Base-by-base conservation (phyloP, 257 asterid species). In the Ligustrum vulgare region DNA sequence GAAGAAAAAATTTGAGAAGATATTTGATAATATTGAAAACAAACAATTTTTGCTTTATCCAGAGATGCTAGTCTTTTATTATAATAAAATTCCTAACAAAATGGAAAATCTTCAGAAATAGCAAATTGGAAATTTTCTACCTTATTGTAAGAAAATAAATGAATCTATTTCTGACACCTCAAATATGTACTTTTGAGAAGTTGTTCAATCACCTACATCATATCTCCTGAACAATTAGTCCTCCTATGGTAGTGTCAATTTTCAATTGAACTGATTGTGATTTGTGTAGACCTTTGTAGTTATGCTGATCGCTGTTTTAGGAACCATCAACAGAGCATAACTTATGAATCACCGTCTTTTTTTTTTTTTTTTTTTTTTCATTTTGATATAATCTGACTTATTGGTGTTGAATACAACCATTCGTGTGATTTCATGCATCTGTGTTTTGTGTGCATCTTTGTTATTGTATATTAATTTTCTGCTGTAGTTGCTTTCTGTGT, bases 401-500 rank as follows among this genome's bases (percentile, higher is more conserved):
- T 60, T 32, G 11, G 4, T 25, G 11, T 25, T 65, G 65, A 34
- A 10, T 37, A 23, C 41, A 25, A 68, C 33, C 31, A n/a, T n/a
- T n/a, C 75, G 9, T 70, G 60, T 25, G 28, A n/a, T 58, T 51
- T 47, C 49, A 60, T 28, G 37, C 37, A 16, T 54, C 15, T 36
- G 49, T 41, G 22, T 62, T 34, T 37, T 75, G 20, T 23, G 58
- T 25, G 28, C 72, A 31, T 64, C 5, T 33, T 51, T 56, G 62
- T 67, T 47, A 36, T 67, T 32, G 16, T 60, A 9, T 33, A 25
- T 39, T 28, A 18, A 36, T 54, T 49, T 68, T 20, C 77, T 65
- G 68, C 49, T 28, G 37, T 64, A 37, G 32, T 56, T 54, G 66
- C 33, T 72, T 45, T 41, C 15, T 33, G 6, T 71, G 23, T 79